Base-by-base conservation (phyloP, 805 yeast genomes). In the Wickerhamomyces ciferrii region DNA sequence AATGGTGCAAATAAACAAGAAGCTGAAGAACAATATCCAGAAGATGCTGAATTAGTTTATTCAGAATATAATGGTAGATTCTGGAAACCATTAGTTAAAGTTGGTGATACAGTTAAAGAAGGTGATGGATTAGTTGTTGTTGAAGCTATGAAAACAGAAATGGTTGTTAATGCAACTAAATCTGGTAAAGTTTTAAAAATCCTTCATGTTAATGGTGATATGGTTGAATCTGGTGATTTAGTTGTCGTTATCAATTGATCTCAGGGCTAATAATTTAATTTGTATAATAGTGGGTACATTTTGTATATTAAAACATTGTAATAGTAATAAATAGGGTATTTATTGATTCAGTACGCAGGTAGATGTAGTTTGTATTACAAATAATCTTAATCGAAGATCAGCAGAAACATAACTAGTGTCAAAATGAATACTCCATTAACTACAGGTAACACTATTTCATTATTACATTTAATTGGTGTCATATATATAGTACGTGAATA, bases 61-160 rank as follows among this genome's bases (percentile, higher is more conserved):
- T 90, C 97, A 20, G 97, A 94, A 65, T 94, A 82, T 63, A 86
- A 96, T n/a, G 99, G 98, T 46, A 76, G 98, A 55, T 90, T 87
- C 76, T 92, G 99, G 99, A 92, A 94, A 67, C 80, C 95, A 1
- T 69, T 90, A 53, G 95, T 85, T 25, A 68, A 74, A 47, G 91
- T 76, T 41, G 97, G 97, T 21, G 94, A 87, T 56, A 67, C 53
- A 5, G 95, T 92, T 24, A 68, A 71, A 44, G 75, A 69, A 41
- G 95, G 91, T 31, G 92, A 88, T 56, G 89, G 89, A 5, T 72
- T 92, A 50, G 78, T 92, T 53, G 89, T 94, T 36, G 87, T 92
- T 45, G 99, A 92, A 67, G 98, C 99, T 46, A 92, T 92, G 99
- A 92, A 92, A 74, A 94, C 98, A 0, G 99, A 92, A 68, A 92